phyloP scores from a whole-genome alignment of 2,329 filamentous ascomycete species.

The Tolypocladium guangdongense region DNA sequence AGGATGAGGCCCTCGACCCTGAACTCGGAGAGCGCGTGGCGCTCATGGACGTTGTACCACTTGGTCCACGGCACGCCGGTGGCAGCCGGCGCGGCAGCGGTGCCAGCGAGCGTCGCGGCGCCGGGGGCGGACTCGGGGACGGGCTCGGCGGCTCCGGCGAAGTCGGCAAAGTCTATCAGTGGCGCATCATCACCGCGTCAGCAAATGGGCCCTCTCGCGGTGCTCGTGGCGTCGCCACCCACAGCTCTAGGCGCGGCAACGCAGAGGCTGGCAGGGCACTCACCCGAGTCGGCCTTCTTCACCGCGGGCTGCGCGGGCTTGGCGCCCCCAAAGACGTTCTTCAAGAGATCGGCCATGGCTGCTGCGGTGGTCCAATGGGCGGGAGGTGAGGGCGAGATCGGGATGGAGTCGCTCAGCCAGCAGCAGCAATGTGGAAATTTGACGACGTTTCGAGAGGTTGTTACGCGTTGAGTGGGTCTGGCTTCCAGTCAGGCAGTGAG shows the following conservation, averaged over 20 bases:
- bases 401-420: background rate
- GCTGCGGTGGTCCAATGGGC: conserved; percentile 13
- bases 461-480: background rate
- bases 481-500: background rate
- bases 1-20: conserved; percentile 76
- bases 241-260: background rate
- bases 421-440: background rate
- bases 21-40: conserved; percentile 75
- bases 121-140: conserved; percentile 37
- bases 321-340: conserved; percentile 58
- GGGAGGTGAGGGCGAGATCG: background rate
- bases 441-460: background rate
- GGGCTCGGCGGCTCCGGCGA: conserved; percentile 66
- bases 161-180: conserved; percentile 79
- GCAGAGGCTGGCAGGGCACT: conserved; percentile 14
- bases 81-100: conserved; percentile 33
- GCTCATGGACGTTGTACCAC: conserved; percentile 97
- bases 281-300: conserved; percentile 53
- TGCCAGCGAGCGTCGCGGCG: conserved; percentile 33
- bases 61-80: conserved; percentile 64
- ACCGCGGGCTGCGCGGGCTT: conserved; percentile 37
- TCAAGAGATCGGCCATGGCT: conserved; percentile 49
- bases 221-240: background rate
- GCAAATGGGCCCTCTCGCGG: background rate
- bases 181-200: background rate